Evolutionary conservation across 2,329 filamentous ascomycete genomes (phyloP).

Genomic region (Immersiporthe knoxdaviesiana): DNA sequence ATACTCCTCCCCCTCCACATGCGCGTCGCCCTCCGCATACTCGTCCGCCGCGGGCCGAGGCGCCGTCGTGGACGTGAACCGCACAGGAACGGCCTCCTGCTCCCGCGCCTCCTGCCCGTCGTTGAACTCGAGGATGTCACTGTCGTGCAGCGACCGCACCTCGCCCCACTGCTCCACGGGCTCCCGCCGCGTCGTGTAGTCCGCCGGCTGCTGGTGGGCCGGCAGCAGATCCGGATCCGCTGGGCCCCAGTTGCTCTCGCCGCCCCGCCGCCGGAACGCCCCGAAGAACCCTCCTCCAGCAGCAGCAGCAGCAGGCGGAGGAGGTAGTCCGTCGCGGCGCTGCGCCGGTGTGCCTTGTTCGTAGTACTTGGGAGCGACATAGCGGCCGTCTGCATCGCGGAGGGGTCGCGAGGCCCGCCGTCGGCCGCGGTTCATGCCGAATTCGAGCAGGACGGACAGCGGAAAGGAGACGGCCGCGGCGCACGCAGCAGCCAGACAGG

Average conservation of each 20-base stretch:
- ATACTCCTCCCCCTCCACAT: constrained; percentile 21
- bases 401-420: constrained; percentile 19
- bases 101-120: constrained; percentile 27
- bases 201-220: constrained; percentile 25
- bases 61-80: constrained; percentile 28
- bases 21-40: constrained; percentile 27
- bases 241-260: not conserved
- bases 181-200: constrained; percentile 25
- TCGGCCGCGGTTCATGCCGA: constrained; percentile 23
- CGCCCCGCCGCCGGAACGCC: constrained; percentile 2
- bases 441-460: constrained; percentile 62
- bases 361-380: constrained; percentile 23
- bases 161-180: constrained; percentile 28
- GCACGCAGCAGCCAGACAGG: constrained; percentile 66
- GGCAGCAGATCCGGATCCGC: constrained; percentile 27
- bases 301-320: no score
- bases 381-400: constrained; percentile 30
- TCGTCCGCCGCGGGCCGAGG: constrained; percentile 27
- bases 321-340: constrained; percentile 24
- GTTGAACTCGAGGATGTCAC: constrained; percentile 30
- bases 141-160: constrained; percentile 29
- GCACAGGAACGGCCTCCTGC: constrained; percentile 16
- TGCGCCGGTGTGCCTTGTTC: constrained; percentile 24
- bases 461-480: constrained; percentile 67
- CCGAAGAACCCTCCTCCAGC: constrained; percentile 7